Base-by-base conservation (phyloP, 169 alveolate species). In the Plasmodium fragile region DNA sequence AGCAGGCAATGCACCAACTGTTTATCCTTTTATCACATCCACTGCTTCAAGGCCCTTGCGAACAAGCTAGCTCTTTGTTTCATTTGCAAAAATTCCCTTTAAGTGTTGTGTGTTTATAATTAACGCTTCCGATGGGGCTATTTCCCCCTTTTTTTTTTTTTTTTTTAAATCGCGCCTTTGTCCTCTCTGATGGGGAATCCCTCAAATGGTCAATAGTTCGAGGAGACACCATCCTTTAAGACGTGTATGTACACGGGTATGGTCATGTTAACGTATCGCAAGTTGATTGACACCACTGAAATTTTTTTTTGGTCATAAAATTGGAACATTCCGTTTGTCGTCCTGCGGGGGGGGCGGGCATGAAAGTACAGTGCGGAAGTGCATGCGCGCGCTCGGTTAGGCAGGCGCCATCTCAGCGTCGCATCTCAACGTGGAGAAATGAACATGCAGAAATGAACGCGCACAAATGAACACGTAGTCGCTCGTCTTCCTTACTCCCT, bases 221-320 rank as follows among this genome's bases (percentile, higher is more conserved):
- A 11, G 1, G 22, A 5, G 22, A 34, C 59, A 43, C 75, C 83
- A 39, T 84, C 75, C 65, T 84, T 84, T 65, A 84, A 75, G 36
- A 82, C 93, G 55, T 84, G 93, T 71, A 89, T 79, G 49, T 89
- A 89, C 52, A 89, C 77, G 52, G 94, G 94, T 53, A 89, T 89
- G 4, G 94, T 79, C 89, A 89, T 89, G 43, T 79, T 79, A 30
- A 89, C 53, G 45, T 78, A 89, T 45, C 89, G 77, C 22, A 89
- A 78, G 82, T 89, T 78, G 34, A 89, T 89, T 4, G 94, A 89
- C 34, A 78, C 82, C 2, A 89, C 89, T 39, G 89, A 77, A 18
- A 89, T 59, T 22, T 89, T 89, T 89, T 89, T 89, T 39, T 79
- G 89, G 4, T 89, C 87, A 59, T 79, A 89, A 84, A 84, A 84